phyloP scores from a whole-genome alignment of 2,329 filamentous ascomycete genomes.

The Cordyceps cateniannulata region DNA sequence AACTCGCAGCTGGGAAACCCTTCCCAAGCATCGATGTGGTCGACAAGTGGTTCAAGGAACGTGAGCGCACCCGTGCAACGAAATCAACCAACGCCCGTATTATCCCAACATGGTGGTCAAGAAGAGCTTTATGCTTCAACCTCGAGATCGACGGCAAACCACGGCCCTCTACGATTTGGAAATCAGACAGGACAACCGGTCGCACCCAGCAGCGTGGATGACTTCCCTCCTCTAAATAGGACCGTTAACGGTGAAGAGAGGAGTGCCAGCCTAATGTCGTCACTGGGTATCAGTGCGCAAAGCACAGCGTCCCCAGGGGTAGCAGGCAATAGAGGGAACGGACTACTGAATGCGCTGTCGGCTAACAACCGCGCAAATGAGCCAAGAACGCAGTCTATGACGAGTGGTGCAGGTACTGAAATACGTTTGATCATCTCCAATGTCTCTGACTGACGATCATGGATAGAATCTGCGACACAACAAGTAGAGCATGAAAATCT shows the following conservation, averaged over 20 bases:
- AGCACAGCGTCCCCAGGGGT: slow-evolving; percentile 29
- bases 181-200: slow-evolving; percentile 41
- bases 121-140: slow-evolving; percentile 39
- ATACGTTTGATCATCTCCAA: no score
- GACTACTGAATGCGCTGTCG: slow-evolving; percentile 57
- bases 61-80: slow-evolving; percentile 44
- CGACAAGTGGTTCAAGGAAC: slow-evolving; percentile 41
- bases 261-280: slow-evolving; percentile 44
- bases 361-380: slow-evolving; percentile 48
- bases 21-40: slow-evolving; percentile 49
- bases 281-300: slow-evolving; percentile 47
- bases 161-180: slow-evolving; percentile 49
- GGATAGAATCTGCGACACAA: neutral
- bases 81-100: slow-evolving; percentile 43
- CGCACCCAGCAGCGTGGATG: slow-evolving; percentile 46
- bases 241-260: slow-evolving; percentile 53
- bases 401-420: slow-evolving; percentile 27
- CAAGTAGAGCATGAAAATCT: neutral
- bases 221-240: slow-evolving; percentile 56
- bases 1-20: slow-evolving; percentile 47
- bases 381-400: slow-evolving; percentile 39
- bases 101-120: slow-evolving; percentile 44
- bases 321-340: slow-evolving; percentile 48
- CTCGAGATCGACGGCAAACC: slow-evolving; percentile 30
- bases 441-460: neutral